phyloP scores from a whole-genome alignment of 345 rosid species.

The Geranium rotundifolium region DNA sequence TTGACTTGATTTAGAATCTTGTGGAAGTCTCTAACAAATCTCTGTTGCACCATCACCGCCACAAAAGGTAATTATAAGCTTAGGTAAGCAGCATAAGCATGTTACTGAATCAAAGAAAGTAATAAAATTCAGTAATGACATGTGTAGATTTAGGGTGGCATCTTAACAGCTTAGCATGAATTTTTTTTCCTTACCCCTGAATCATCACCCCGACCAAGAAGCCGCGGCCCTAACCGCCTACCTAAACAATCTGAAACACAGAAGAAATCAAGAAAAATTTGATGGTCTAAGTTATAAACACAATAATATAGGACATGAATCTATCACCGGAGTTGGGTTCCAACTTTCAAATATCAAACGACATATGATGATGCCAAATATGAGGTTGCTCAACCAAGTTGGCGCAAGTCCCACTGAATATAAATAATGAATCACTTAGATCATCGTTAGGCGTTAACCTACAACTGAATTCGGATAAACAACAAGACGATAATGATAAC shows the following conservation, averaged over 20 bases:
- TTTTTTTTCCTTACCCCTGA: slow-evolving; percentile 76
- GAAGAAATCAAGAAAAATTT: slow-evolving; percentile 8
- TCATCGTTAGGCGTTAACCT: neutral
- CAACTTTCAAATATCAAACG: neutral
- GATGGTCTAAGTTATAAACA: slow-evolving; percentile 4
- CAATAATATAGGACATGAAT: neutral
- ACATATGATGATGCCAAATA: too few relatives aligned
- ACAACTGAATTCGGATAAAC: neutral
- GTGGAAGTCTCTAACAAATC: slow-evolving; percentile 77
- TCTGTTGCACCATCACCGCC: slow-evolving; percentile 37
- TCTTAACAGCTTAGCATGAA: neutral
- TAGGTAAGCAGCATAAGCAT: slow-evolving; percentile 13
- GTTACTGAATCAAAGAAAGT: neutral
- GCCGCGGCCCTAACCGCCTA: slow-evolving; percentile 90
- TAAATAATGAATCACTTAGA: neutral
- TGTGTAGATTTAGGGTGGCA: neutral
- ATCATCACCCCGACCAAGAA: slow-evolving; percentile 84
- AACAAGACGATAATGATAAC: neutral
- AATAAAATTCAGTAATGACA: neutral
- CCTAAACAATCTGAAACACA: slow-evolving; percentile 86
- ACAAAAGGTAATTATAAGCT: slow-evolving; percentile 9
- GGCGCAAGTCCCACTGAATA: neutral
- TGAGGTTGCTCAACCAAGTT: too few relatives aligned
- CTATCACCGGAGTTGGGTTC: neutral
- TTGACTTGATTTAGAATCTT: slow-evolving; percentile 78